These are phyloP conservation scores for Teratosphaeria epicoccoides DNA, from an alignment of 2,329 filamentous ascomycete genomes.

Conservation along the genomic window DNA sequence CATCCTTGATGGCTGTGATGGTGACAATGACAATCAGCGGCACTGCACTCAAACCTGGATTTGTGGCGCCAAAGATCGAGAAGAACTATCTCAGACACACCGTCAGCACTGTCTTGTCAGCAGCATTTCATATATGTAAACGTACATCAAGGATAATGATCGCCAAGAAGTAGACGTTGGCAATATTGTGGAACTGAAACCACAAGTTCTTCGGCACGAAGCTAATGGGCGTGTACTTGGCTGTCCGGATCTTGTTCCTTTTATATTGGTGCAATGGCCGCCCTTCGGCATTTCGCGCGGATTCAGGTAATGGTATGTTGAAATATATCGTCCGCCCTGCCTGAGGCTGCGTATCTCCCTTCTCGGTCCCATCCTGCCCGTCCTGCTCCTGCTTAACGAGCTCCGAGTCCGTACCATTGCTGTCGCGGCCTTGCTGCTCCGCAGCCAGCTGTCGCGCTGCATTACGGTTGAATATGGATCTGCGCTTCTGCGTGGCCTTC, in stretches of 20 bases:
- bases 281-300: slow-evolving; percentile 71
- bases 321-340: slow-evolving; percentile 62
- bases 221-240: slow-evolving; percentile 91
- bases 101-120: slow-evolving; percentile 7
- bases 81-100: slow-evolving; percentile 57
- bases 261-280: slow-evolving; percentile 59
- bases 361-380: slow-evolving; percentile 24
- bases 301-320: slow-evolving; percentile 67
- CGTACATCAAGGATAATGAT: slow-evolving; percentile 88
- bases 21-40: slow-evolving; percentile 86
- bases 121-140: slow-evolving; percentile 15
- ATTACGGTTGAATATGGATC: slow-evolving; percentile 64
- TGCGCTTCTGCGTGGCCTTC: slow-evolving; percentile 66
- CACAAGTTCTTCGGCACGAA: slow-evolving; percentile 95
- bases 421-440: slow-evolving; percentile 22
- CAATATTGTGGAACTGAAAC: slow-evolving; percentile 97
- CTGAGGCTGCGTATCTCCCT: slow-evolving; percentile 29
- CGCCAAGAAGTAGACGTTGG: slow-evolving; percentile 97
- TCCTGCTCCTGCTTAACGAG: slow-evolving; percentile 12
- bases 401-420: slow-evolving; percentile 18
- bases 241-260: slow-evolving; percentile 93
- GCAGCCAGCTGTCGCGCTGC: slow-evolving; percentile 17
- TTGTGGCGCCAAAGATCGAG: slow-evolving; percentile 84
- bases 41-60: slow-evolving; percentile 80
- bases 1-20: slow-evolving; percentile 87